A percentile compares a stretch with the other conserved stretches of the same genome.
phyloP scores from a whole-genome alignment of 331 rosid species.

The Malus hybrid region DNA sequence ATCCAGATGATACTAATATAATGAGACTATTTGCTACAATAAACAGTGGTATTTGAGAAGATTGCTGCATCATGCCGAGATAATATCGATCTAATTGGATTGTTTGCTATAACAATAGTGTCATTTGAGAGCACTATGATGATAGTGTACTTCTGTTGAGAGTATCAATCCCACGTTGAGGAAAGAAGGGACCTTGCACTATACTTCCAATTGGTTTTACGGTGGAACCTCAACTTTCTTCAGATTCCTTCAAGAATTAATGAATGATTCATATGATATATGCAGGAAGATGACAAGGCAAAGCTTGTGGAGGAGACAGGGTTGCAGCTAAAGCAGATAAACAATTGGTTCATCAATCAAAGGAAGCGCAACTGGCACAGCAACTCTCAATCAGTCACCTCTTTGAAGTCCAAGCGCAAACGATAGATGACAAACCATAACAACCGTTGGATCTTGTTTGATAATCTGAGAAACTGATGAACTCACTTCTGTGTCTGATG shows the following conservation, averaged over 20 bases:
- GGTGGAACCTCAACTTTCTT: too few species aligned
- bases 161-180: too few species aligned
- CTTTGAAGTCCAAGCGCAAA: slow-evolving; percentile 96
- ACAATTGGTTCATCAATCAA: slow-evolving; percentile 97
- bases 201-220: too few species aligned
- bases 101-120: neutral
- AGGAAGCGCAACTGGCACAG: slow-evolving; percentile 98
- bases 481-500: slow-evolving; percentile 19
- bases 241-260: neutral
- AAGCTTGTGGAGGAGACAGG: slow-evolving; percentile 99
- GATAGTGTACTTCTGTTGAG: too few species aligned
- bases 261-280: neutral
- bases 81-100: neutral
- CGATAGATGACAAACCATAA: slow-evolving; percentile 32
- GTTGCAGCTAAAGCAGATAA: slow-evolving; percentile 93
- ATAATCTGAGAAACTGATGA: neutral
- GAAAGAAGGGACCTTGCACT: too few species aligned
- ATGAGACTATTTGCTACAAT: neutral
- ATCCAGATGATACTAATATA: neutral
- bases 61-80: neutral
- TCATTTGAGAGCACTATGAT: neutral
- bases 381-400: slow-evolving; percentile 85
- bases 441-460: neutral
- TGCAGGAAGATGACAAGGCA: slow-evolving; percentile 96
- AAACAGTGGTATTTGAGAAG: neutral